Base-by-base conservation (phyloP, 306 rosid genomes). In the Purshia tridentata region DNA sequence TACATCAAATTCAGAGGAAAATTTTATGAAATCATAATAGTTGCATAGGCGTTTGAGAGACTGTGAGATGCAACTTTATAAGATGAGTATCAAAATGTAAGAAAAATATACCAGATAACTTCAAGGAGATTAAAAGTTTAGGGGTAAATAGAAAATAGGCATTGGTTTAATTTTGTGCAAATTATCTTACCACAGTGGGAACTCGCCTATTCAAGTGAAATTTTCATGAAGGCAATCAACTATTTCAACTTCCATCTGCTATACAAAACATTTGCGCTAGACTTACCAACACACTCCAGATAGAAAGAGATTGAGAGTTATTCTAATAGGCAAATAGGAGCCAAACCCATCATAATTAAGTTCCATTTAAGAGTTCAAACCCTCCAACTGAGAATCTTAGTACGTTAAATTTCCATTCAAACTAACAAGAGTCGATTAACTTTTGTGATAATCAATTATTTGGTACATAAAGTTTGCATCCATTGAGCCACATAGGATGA, bases 321-420 rank as follows among this genome's bases (percentile, higher is more conserved):
- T 16, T 11, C 19, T 40, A 16, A 66, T 4, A 8, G 5, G 51
- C 22, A 16, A 62, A 66, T 4, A 8, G 9, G 51, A 55, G 50
- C 44, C 12, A 16, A 58, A 35, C 23, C 65, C 22, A 42, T 65
- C 75, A 53, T 57, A 79, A 63, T 37, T 9, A 39, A 61, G 48
- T 49, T 76, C 75, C 64, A 65, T 57, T 16, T 9, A 7, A 51
- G 64, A 51, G 41, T 68, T 5, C 75, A 45, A 14, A 37, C 22
- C 18, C 47, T 16, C 19, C 23, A 12, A 37, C 44, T 12, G 11
- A 69, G 23, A 54, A 5, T 44, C 49, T 18, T 5, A 15, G 20
- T 16, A 48, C 64, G 12, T 55, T 44, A 58, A 42, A 20, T 44
- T 56, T 59, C 39, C 45, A 10, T 22, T 55, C 66, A 56, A 0